Evolutionary conservation across 2,329 filamentous ascomycete species (phyloP).

Genomic region (Eutypa lata): DNA sequence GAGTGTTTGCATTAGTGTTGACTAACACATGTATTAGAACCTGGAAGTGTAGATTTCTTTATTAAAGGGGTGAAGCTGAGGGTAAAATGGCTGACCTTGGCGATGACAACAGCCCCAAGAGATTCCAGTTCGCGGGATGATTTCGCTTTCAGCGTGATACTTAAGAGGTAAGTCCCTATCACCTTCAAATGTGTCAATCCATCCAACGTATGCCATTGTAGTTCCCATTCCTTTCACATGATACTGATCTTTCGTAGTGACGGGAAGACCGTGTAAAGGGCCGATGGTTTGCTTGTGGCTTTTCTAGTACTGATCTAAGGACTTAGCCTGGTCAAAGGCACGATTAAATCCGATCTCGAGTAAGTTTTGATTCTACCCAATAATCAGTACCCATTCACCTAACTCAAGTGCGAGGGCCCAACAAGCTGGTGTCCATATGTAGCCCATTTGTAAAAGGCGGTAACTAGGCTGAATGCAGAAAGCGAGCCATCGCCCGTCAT

Average conservation of each 20-base stretch:
- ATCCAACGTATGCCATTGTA: constrained; percentile 6
- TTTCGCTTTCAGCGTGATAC: constrained; percentile 3
- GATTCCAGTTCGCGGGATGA: constrained; percentile 1
- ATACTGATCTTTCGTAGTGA: constrained; percentile 5
- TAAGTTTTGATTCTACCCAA: constrained; percentile 1
- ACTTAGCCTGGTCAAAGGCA: not conserved
- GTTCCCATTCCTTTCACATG: constrained; percentile 6
- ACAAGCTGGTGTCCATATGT: constrained; percentile 3
- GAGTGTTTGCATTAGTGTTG: too few relatives aligned
- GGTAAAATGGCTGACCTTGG: too few relatives aligned
- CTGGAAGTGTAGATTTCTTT: too few relatives aligned
- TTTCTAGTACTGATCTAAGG: constrained; percentile 1
- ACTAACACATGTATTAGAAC: too few relatives aligned
- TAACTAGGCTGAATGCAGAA: not conserved
- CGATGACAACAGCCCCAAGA: constrained; percentile 3
- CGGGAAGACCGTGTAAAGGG: constrained; percentile 4
- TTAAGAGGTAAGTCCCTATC: not conserved
- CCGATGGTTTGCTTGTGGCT: not conserved
- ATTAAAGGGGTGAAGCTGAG: too few relatives aligned
- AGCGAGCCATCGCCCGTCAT: not conserved
- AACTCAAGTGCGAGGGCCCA: not conserved
- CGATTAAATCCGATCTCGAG: constrained; percentile 2
- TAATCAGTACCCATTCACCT: not conserved
- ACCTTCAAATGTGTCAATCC: too few relatives aligned
- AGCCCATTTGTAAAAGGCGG: constrained; percentile 3